Evolutionary conservation across 768 basidiomycete species (phyloP), one percentile per base, ranked within the genome.

Genomic region (Calocybe indica): DNA sequence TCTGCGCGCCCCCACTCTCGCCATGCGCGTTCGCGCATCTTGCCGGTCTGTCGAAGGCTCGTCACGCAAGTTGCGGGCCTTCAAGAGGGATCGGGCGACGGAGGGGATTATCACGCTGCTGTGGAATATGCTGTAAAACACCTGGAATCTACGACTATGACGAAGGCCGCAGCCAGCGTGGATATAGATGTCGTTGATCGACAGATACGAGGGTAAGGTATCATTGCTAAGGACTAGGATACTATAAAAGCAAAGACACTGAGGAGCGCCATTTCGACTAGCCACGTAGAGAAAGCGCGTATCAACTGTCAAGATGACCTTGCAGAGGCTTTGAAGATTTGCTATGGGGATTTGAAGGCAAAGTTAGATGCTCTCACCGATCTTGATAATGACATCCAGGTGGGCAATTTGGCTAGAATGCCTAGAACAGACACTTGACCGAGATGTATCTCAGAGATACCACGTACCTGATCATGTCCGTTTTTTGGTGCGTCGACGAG

Each of bases 401-500:
- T 82, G 53, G 58, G 50, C 11, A 12, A 8, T 31, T 12, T 47
- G 2, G 28, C 5, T n/a, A 43, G 32, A 31, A 11, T 30, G 34
- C 33, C 13, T 7, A 7, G 7, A 5, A 12, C n/a, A 8, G 29
- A 45, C 28, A n/a, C 7, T 37, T 58, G 40, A 36, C 37, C n/a
- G 39, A 15, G 48, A 87, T 82, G 60, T 67, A 43, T 74, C 81
- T 13, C 79, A 68, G 22, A 22, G 22, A 22, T 22, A 22, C 22
- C 22, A 22, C 41, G 65, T 89, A 14, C 85, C 87, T 2, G 79
- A 82, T 55, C 86, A 89, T 62, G 62, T 91, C 5, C 84, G 86
- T 49, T 71, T 90, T 40, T 69, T 91, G 46, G 88, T 89, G 61
- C 49, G 78, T 8, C 35, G 10, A 60, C 7, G 14, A 2, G 28